Evolutionary conservation across 306 rosid genomes (phyloP).

Genomic region (Gastrolobium bilobum): DNA sequence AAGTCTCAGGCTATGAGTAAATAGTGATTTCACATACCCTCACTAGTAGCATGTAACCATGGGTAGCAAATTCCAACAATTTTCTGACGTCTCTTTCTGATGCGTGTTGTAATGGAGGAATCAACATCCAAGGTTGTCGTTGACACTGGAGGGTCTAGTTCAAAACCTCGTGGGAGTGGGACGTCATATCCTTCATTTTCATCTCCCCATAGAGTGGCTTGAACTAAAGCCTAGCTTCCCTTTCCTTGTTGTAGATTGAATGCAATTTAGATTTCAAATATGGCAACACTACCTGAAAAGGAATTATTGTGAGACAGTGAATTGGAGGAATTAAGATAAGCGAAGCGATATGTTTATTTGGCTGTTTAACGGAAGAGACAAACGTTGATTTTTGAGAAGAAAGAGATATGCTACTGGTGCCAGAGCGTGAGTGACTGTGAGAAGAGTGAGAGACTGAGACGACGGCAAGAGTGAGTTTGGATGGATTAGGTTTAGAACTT

Average conservation of each 20-base stretch:
- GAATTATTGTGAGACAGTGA: too few species aligned
- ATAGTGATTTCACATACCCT: conserved; percentile 61
- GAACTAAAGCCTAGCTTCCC: conserved; percentile 95
- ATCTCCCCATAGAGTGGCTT: conserved; percentile 91
- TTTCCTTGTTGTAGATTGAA: conserved; percentile 82
- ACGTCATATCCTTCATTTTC: conserved; percentile 63
- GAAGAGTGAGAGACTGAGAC: too few species aligned
- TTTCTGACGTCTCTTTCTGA: conserved; percentile 63
- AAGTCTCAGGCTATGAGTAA: neutral
- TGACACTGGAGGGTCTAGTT: conserved; percentile 53
- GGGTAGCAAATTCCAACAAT: conserved; percentile 86
- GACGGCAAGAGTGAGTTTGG: too few species aligned
- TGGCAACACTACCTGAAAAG: conserved; percentile 82
- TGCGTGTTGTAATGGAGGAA: conserved; percentile 55
- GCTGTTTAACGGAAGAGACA: too few species aligned
- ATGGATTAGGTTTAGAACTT: too few species aligned
- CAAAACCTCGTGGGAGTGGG: conserved; percentile 36
- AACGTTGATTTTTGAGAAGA: too few species aligned
- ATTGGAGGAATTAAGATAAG: neutral
- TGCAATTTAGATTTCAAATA: conserved; percentile 87
- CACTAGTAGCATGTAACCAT: conserved; percentile 85
- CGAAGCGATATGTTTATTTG: too few species aligned
- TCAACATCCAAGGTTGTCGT: conserved; percentile 54
- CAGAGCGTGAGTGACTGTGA: too few species aligned
- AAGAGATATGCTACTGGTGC: too few species aligned